Evolutionary conservation across 1,139 yeast species (phyloP).

Genomic region (Schwanniomyces etchellsii): DNA sequence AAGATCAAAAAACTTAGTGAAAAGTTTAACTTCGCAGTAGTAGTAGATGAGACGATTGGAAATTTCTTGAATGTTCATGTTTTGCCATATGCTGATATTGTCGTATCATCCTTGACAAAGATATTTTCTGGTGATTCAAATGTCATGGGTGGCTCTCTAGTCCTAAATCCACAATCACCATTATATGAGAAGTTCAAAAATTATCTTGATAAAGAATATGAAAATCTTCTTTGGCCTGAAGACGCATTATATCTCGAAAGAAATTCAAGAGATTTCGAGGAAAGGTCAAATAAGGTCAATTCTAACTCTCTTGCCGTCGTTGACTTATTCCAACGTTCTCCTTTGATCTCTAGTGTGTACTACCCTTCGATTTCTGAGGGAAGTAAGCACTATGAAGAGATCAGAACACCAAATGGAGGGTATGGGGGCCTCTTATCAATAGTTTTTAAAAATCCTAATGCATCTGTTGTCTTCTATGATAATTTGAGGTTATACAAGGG

Average conservation of each 20-base stretch:
- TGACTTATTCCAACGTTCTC: slow-evolving; percentile 40
- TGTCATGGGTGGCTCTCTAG: slow-evolving; percentile 90
- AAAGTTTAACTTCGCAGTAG: slow-evolving; percentile 66
- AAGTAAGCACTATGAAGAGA: slow-evolving; percentile 60
- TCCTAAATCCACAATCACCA: slow-evolving; percentile 63
- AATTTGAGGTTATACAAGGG: slow-evolving; percentile 77
- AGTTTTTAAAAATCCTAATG: slow-evolving; percentile 58
- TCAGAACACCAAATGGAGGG: slow-evolving; percentile 71
- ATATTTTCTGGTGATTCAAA: slow-evolving; percentile 93
- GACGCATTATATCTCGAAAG: slow-evolving; percentile 91
- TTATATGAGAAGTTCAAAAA: slow-evolving; percentile 48
- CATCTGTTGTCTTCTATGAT: slow-evolving; percentile 74
- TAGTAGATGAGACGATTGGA: slow-evolving; percentile 92
- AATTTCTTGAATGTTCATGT: slow-evolving; percentile 82
- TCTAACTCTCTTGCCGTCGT: slow-evolving; percentile 55
- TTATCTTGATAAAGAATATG: slow-evolving; percentile 52
- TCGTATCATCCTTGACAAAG: slow-evolving; percentile 83
- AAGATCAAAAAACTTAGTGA: slow-evolving; percentile 62
- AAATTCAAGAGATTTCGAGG: slow-evolving; percentile 82
- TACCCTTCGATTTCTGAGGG: slow-evolving; percentile 64
- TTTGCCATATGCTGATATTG: slow-evolving; percentile 76
- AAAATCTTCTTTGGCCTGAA: slow-evolving; percentile 83
- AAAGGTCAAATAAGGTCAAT: slow-evolving; percentile 64
- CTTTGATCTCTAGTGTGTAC: slow-evolving; percentile 55
- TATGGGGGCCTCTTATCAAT: slow-evolving; percentile 89